Evolutionary conservation across 768 basidiomycete genomes (phyloP), one percentile per base, ranked within the genome.

Genomic region (Lactarius quietus): DNA sequence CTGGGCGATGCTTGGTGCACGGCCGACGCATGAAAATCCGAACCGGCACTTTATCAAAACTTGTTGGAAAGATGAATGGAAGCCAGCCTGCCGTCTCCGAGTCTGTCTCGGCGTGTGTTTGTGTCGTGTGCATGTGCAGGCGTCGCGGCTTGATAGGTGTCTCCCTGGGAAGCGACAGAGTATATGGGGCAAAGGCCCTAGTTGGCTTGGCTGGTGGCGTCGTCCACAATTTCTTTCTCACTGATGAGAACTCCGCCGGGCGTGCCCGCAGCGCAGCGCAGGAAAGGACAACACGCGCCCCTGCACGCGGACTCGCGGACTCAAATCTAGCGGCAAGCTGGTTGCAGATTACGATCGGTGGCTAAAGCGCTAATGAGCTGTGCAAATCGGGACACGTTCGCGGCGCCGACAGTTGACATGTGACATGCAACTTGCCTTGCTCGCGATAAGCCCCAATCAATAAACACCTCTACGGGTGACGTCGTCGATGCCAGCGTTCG

Each of bases 321-420:
- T 14, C 53, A 41, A 51, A 53, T 41, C 28, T 28, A 39, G 33
- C 12, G 23, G 3, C 17, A 12, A 20, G 36, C 28, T 12, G 28
- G 53, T 52, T 56, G 48, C 48, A 66, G 48, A 66, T 66, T 62
- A 66, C 65, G 65, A 66, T 66, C 65, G 65, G 65, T 54, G 60
- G 56, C 29, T 53, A 45, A 17, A 28, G 43, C n/a, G n/a, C n/a
- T n/a, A n/a, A n/a, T n/a, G 36, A 48, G 64, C 43, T 26, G 64
- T 65, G 64, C 38, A 53, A 61, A 57, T 56, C 59, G 52, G 53
- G 43, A 48, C n/a, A 43, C 56, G 43, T 51, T n/a, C 57, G 56
- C 38, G 48, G 36, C 45, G 41, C 41, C 20, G 18, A 20, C 6
- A 41, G 14, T 12, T 18, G 17, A 18, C 39, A 39, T 18, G 41